A percentile compares a stretch with the other conserved stretches of the same genome.
phyloP scores from a whole-genome alignment of 1,284 basidiomycete species.

The Bjerkandera adusta region DNA sequence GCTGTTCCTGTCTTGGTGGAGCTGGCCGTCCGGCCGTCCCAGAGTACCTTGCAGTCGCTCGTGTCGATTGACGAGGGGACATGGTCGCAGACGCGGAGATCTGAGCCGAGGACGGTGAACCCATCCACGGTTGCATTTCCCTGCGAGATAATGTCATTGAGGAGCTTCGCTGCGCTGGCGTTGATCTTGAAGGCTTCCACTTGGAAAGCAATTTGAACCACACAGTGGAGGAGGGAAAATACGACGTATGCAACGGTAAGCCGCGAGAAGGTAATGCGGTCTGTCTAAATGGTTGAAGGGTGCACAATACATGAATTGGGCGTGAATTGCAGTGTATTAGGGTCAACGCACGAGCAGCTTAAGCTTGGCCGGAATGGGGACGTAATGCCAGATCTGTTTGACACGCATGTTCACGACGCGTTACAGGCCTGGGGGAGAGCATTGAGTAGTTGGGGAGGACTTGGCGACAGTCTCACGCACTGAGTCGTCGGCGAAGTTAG shows the following conservation, averaged over 20 bases:
- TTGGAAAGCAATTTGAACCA: constrained; percentile 68
- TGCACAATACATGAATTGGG: neutral
- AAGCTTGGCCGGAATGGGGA: constrained; percentile 42
- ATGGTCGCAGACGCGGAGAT: constrained; percentile 56
- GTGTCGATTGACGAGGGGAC: constrained; percentile 50
- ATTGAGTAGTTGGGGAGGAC: too few species aligned
- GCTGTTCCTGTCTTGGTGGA: neutral
- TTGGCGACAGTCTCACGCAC: constrained; percentile 1
- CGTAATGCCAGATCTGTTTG: constrained; percentile 38
- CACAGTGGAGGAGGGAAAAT: constrained; percentile 66
- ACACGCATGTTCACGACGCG: constrained; percentile 38
- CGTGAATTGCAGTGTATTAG: too few species aligned
- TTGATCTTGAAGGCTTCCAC: constrained; percentile 66
- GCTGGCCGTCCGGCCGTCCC: constrained; percentile 35
- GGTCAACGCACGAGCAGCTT: constrained; percentile 53
- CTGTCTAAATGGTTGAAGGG: constrained; percentile 54
- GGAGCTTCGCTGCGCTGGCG: constrained; percentile 49
- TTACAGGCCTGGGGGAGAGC: constrained; percentile 4
- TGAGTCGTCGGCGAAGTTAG: constrained; percentile 16
- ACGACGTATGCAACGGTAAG: constrained; percentile 64
- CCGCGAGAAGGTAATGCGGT: constrained; percentile 65
- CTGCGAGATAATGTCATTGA: constrained; percentile 48
- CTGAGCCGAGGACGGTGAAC: constrained; percentile 51
- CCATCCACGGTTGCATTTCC: constrained; percentile 48
- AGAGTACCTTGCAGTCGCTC: constrained; percentile 52